Percentiles rank a stretch among this genome's conserved stretches.
These are phyloP conservation scores for Phytophthora pisi DNA, from an alignment of 352 stramenopile genomes.

Conservation along the genomic window DNA sequence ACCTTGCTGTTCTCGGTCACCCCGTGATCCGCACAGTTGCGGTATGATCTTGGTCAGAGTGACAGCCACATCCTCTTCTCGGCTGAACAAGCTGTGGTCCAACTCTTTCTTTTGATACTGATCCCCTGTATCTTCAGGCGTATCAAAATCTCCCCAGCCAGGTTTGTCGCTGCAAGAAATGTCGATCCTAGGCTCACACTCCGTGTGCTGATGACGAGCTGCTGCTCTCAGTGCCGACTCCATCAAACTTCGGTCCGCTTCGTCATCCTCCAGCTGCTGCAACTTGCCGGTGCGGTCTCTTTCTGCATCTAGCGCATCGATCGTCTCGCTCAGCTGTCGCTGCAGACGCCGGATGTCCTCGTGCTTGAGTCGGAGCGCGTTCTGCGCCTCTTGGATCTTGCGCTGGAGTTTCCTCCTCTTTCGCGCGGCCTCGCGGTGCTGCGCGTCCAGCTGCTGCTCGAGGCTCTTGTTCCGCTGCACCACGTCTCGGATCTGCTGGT, in stretches of 20 bases:
- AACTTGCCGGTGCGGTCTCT: not conserved
- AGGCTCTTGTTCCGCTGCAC: not conserved
- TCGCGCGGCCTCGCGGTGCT: not conserved
- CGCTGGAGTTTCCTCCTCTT: not conserved
- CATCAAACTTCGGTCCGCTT: not conserved
- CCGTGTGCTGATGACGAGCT: not conserved
- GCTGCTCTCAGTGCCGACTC: not conserved
- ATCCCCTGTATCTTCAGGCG: not conserved
- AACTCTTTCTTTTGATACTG: not conserved
- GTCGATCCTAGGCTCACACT: not conserved
- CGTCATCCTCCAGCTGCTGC: not conserved
- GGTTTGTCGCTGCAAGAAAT: not conserved
- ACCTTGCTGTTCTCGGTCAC: not conserved
- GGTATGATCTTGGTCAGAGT: not conserved
- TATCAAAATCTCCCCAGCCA: not conserved
- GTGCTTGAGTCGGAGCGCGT: not conserved
- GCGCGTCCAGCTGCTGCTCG: not conserved
- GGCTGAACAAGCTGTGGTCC: not conserved
- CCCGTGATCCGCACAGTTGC: not conserved
- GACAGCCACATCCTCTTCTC: constrained; percentile 1
- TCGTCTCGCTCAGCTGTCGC: not conserved
- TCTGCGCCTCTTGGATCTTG: constrained; percentile 1
- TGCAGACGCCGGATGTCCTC: not conserved
- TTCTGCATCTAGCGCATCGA: not conserved
- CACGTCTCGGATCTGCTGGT: constrained; percentile 1